Percentiles rank a stretch among this genome's conserved stretches.
Conservation (phyloP, 805 yeast genomes). For the Komagataella ulmi region DNA sequence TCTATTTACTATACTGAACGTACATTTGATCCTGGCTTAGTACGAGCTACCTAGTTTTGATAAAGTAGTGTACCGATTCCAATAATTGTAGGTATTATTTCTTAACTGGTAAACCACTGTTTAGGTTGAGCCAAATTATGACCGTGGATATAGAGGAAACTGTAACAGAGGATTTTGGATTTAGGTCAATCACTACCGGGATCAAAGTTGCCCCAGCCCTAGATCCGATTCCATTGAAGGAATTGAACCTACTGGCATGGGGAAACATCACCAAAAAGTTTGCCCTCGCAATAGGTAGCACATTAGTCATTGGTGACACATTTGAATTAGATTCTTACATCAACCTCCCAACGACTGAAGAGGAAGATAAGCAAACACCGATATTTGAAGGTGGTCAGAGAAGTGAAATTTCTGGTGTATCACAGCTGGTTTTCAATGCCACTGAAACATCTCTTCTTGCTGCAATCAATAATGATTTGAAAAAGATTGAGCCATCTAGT, state of each 20-base stretch:
- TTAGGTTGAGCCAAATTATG: neutral
- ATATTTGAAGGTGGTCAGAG: neutral
- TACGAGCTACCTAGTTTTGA: neutral
- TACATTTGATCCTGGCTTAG: too few species aligned
- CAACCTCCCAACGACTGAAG: neutral
- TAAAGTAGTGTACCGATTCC: neutral
- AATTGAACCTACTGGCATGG: conserved; percentile 22
- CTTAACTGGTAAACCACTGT: neutral
- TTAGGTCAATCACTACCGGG: conserved; percentile 21
- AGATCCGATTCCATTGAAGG: conserved; percentile 22
- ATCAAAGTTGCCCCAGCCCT: conserved; percentile 20
- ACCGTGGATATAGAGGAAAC: neutral
- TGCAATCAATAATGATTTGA: neutral
- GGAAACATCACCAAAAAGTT: conserved; percentile 17
- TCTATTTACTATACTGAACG: neutral
- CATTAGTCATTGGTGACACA: conserved; percentile 21
- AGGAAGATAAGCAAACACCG: neutral
- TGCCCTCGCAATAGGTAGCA: conserved; percentile 24
- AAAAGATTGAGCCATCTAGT: neutral
- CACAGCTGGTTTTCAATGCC: neutral
- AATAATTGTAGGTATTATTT: neutral
- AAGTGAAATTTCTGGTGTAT: neutral
- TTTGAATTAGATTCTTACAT: conserved; percentile 10
- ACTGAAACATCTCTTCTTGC: neutral
- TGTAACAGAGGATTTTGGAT: conserved; percentile 28